Evolutionary conservation across 208 protist species (phyloP), one percentile per base, ranked within the genome.

Genomic region (Leishmania turanica): DNA sequence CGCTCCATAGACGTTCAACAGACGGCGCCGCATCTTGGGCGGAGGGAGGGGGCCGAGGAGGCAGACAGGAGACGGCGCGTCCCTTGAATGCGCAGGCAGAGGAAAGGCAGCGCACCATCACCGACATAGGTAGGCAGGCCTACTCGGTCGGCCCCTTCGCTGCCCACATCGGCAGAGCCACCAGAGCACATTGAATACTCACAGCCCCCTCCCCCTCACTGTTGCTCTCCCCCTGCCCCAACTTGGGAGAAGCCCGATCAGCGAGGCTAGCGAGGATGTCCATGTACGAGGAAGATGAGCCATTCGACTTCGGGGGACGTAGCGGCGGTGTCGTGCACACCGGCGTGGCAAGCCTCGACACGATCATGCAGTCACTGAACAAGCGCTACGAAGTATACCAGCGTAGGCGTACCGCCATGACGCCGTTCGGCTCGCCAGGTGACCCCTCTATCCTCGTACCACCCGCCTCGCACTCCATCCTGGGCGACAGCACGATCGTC

Each of bases 351-450:
- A 68, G 58, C 45, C 70, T 86, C 64, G 82, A 75, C 49, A 72
- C 82, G 8, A 86, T 86, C 40, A 81, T 87, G 13, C 77, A 87
- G 24, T 69, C 77, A n/a, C 69, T 87, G 62, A 87, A 84, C 74
- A 68, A 66, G 54, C 80, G 80, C 84, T 87, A 79, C 62, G 79
- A 84, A 49, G 71, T 80, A 2, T 87, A 87, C 49, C 84, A 82
- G 77, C 81, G 78, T 47, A 76, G 80, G 24, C 80, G 76, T 47
- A 66, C 82, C 31, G 73, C 82, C 42, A 62, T 76, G 51, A 82
- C 82, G n/a, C 82, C 82, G 31, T 79, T 82, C 74, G 45, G 56
- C 78, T 68, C 82, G 3, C 81, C 81, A 11, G 24, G 49, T 2
- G 82, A 77, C 37, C 70, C 75, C 34, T 42, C 54, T 15, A 60